Base-by-base conservation (phyloP, 2,329 filamentous ascomycete genomes). In the Monilinia laxa region DNA sequence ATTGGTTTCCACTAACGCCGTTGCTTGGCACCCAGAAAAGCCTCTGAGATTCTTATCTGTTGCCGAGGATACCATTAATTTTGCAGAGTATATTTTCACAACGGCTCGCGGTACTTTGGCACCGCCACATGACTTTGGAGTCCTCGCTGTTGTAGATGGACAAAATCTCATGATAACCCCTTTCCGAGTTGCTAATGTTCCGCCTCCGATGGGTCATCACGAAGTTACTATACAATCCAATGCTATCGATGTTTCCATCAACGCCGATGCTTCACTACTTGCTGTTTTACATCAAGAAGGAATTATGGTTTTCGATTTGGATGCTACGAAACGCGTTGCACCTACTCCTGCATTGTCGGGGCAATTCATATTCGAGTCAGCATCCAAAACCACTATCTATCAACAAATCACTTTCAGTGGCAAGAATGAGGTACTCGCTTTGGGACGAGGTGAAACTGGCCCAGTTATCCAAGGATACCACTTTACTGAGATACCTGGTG, bases 201-300 rank as follows among this genome's bases (percentile, higher is more conserved):
- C 95, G 31, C 95, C 95, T 38, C 95, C 95, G 0, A 97, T 98
- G 93, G 87, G 92, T 20, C 83, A 94, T 69, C 90, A 90, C 71
- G 91, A 96, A 67, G 73, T 97, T 23, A 73, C 80, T 16, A 78
- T 90, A 38, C 80, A 85, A 18, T 83, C 83, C 0, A 87, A 89
- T 64, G 84, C 87, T 3, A 79, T 91, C 23, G 93, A 97, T 78
- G 86, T 95, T 62, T 87, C 89, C 0, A 87, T 97, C 71, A 90
- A 87, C 60, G 82, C 81, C 18, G 83, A 84, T 58, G 88, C 89
- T 59, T 83, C 82, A 1, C 81, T 82, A 10, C 83, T 98, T 75
- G 92, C 88, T 4, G 84, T 96, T 11, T 80, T 97, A 25, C 90
- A 93, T 72, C 82, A 84, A 38, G 75, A 79, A 20, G 86, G 85